A percentile compares a stretch with the other conserved stretches of the same genome.
Conservation (phyloP, 2,329 filamentous ascomycete species). For the Verticillium klebahnii region DNA sequence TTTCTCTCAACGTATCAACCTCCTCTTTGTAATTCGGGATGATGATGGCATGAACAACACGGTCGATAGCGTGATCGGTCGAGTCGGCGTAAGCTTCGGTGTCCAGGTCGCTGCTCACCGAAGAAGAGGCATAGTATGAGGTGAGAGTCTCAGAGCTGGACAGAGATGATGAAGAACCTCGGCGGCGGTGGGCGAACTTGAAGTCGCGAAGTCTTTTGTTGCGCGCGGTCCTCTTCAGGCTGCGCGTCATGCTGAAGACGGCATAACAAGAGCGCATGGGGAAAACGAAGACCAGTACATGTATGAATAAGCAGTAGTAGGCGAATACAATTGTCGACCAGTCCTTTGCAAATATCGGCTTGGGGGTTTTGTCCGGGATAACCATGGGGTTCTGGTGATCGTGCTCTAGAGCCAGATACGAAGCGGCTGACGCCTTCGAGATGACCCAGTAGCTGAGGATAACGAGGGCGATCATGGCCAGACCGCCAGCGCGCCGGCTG, state of each 20-base stretch:
- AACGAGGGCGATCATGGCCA: constrained; percentile 47
- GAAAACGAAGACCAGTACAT: constrained; percentile 59
- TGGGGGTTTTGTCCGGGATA: constrained; percentile 30
- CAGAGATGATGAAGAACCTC: constrained; percentile 48
- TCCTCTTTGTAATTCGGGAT: constrained; percentile 75
- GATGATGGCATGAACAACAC: constrained; percentile 61
- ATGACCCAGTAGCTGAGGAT: constrained; percentile 52
- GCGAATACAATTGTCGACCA: constrained; percentile 52
- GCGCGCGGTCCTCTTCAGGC: constrained; percentile 39
- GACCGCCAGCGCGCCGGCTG: constrained; percentile 47
- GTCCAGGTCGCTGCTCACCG: constrained; percentile 46
- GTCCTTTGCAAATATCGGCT: constrained; percentile 20
- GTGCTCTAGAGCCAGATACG: constrained; percentile 33
- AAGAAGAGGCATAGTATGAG: constrained; percentile 40
- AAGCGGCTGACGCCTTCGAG: constrained; percentile 40
- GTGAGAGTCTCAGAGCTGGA: constrained; percentile 52
- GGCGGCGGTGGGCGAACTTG: constrained; percentile 41
- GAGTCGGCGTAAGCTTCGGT: constrained; percentile 40
- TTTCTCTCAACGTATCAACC: constrained; percentile 62
- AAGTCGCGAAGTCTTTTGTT: constrained; percentile 42
- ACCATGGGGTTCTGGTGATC: constrained; percentile 27
- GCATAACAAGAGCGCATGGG: constrained; percentile 59
- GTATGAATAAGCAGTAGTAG: constrained; percentile 62
- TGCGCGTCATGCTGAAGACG: constrained; percentile 51
- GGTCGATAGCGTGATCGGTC: constrained; percentile 33